These are phyloP conservation scores for Cornus kousa DNA, from an alignment of 148 eudicot genomes.

Conservation along the genomic window DNA sequence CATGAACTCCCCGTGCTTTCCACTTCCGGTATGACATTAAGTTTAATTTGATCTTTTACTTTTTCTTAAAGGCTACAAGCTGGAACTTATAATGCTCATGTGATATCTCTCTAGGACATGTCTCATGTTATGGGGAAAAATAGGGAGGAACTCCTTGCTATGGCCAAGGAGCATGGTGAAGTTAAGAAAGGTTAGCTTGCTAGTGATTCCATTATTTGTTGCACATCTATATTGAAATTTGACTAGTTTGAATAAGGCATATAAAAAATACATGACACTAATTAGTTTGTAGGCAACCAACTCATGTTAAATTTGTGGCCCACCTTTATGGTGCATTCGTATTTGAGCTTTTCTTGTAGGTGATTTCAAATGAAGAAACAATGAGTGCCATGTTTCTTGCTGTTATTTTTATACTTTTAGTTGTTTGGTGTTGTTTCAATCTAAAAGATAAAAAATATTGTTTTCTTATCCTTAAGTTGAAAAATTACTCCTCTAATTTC, in stretches of 20 bases:
- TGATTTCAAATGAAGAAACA: background rate
- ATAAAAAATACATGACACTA: background rate
- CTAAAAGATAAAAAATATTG: background rate
- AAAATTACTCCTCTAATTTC: background rate
- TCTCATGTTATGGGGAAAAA: constrained; percentile 94
- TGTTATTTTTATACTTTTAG: background rate
- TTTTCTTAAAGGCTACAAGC: constrained; percentile 2
- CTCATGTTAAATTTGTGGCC: background rate
- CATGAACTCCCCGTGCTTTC: constrained; percentile 96
- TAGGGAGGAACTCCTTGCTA: constrained; percentile 91
- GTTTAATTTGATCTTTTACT: background rate
- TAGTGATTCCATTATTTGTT: constrained; percentile 1
- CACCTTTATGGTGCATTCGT: background rate
- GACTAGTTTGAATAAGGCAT: too few relatives aligned
- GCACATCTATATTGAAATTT: background rate
- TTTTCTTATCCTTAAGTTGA: background rate
- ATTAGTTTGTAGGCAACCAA: background rate
- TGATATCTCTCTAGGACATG: constrained; percentile 58
- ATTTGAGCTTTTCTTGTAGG: background rate
- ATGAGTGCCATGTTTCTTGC: background rate
- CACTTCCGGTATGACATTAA: constrained; percentile 75
- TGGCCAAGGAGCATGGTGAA: constrained; percentile 81
- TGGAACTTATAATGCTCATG: background rate
- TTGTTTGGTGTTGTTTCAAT: background rate
- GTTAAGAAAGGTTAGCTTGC: constrained; percentile 55